Base-by-base conservation (phyloP, 164 flowering plant genomes). In the Magnolia officinalis region DNA sequence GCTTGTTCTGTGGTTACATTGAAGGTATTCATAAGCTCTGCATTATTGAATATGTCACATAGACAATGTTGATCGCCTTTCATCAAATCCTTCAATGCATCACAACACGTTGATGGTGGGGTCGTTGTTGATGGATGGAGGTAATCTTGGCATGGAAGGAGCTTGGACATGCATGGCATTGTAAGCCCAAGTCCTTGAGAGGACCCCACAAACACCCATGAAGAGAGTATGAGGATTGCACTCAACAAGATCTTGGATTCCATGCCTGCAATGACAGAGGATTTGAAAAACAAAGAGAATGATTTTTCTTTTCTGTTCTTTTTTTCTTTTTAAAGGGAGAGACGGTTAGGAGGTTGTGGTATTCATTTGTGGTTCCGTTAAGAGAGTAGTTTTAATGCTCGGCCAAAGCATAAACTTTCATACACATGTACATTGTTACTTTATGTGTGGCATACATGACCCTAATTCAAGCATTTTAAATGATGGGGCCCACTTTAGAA, bases 101-200 rank as follows among this genome's bases (percentile, higher is more conserved):
- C 13, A 69, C 91, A 88, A 75, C 91, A 88, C 1, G 80, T 0
- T 2, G 81, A 10, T 16, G 87, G 81, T 0, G 89, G 88, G 1
- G 77, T 0, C 18, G 78, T 0, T 5, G 72, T 8, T 0, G 84
- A 14, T 70, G 14, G 31, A 8, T 76, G 74, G 81, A 88, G 51
- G 73, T 71, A 87, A 3, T 80, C 75, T 65, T 83, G 75, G 79
- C 91, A 88, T 8, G 91, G 91, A 8, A 87, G 24, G 45, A 88
- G 83, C 49, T 78, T 82, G 67, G 81, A 67, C 71, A 87, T 8
- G 79, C 91, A 88, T 14, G 79, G 76, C 63, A 74, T 50, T n/a
- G 52, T 6, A 16, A 11, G 58, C 31, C 68, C 26, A 66, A 66
- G 31, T 2, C 13, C 69, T 63, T 51, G 67, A 52, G 72, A 72